Conservation (phyloP, 805 yeast genomes). For the Cyberlindnera mississippiensis region DNA sequence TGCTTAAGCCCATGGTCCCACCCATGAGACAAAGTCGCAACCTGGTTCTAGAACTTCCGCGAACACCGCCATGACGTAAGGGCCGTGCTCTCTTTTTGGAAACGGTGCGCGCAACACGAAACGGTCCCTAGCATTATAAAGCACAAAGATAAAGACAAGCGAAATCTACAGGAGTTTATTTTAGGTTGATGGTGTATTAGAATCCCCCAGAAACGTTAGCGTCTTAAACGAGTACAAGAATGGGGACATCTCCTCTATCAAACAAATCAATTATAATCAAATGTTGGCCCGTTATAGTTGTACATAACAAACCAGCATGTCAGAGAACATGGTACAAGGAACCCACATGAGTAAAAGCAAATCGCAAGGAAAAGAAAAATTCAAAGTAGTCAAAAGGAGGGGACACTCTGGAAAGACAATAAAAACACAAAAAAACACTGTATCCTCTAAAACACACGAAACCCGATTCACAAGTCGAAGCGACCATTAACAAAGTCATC, state of each 20-base stretch:
- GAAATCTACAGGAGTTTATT: too few relatives aligned
- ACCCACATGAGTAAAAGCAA: too few relatives aligned
- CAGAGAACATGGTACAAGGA: neutral
- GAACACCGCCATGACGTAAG: neutral
- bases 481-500: slow-evolving; percentile 88
- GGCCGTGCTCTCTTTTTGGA: neutral
- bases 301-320: neutral
- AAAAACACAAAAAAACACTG: slow-evolving; percentile 9
- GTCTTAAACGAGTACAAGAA: too few relatives aligned
- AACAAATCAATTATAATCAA: neutral
- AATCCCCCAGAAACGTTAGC: too few relatives aligned
- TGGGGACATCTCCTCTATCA: too few relatives aligned
- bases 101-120: neutral
- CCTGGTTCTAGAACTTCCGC: too few relatives aligned
- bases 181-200: too few relatives aligned
- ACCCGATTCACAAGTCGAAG: slow-evolving; percentile 56
- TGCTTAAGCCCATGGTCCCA: too few relatives aligned
- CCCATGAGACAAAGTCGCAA: too few relatives aligned
- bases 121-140: too few relatives aligned
- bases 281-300: neutral
- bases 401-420: neutral
- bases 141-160: too few relatives aligned
- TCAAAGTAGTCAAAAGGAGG: neutral
- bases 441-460: too few relatives aligned
- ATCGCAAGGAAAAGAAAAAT: neutral